Conservation (phyloP, 1,284 basidiomycete species). For the Marasmius sp. region DNA sequence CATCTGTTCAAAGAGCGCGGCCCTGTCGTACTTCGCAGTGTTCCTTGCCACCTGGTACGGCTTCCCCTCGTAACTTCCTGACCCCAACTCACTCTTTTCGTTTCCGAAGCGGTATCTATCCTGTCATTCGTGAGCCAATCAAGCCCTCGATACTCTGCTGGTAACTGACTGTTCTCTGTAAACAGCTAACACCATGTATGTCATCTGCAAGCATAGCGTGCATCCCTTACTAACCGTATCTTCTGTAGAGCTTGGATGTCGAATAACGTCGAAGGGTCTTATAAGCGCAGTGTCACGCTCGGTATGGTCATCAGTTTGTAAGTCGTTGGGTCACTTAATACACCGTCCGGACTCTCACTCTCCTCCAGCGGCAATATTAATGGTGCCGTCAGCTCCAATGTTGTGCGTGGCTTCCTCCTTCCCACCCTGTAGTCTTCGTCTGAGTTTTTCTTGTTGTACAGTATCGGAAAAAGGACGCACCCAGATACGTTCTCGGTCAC, state of each 20-base stretch:
- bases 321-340: not conserved
- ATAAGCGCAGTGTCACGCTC: constrained; percentile 73
- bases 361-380: constrained; percentile 60
- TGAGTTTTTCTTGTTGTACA: constrained; percentile 18
- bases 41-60: constrained; percentile 61
- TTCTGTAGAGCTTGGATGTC: constrained; percentile 61
- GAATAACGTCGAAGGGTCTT: constrained; percentile 73
- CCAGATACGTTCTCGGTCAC: constrained; percentile 71
- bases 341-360: not conserved
- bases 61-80: not conserved
- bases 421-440: constrained; percentile 5
- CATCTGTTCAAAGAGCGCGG: constrained; percentile 56
- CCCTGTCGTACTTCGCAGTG: constrained; percentile 68
- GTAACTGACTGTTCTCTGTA: not conserved
- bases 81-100: not conserved
- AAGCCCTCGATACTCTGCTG: not conserved
- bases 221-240: not conserved
- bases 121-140: constrained; percentile 56
- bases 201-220: not conserved
- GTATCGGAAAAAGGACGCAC: constrained; percentile 66
- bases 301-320: constrained; percentile 70
- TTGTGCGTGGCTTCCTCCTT: constrained; percentile 40
- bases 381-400: constrained; percentile 70
- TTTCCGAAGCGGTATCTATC: constrained; percentile 62
- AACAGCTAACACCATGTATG: constrained; percentile 61